Conservation (phyloP, 176 grass and related monocot genomes). For the Neostapfia colusana region DNA sequence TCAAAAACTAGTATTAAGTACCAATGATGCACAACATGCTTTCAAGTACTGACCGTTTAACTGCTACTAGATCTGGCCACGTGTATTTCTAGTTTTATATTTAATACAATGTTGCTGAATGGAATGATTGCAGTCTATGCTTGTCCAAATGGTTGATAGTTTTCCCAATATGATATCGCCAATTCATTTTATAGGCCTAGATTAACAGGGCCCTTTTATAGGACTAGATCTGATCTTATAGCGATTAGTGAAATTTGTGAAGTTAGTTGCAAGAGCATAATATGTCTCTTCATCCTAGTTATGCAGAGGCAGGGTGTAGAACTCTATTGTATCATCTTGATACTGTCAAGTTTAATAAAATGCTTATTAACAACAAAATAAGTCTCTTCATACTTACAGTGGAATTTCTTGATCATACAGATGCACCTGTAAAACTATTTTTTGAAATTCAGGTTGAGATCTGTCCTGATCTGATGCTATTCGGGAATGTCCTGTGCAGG, state of each 20-base stretch:
- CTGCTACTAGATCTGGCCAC: conserved; percentile 29
- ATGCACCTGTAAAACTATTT: background rate
- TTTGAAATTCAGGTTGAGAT: background rate
- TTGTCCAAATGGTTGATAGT: background rate
- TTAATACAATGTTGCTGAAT: background rate
- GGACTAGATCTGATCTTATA: conserved; percentile 13
- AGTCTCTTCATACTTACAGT: background rate
- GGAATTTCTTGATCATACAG: background rate
- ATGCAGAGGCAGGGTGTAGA: too few relatives aligned
- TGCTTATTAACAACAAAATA: too few relatives aligned
- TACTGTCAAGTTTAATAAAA: too few relatives aligned
- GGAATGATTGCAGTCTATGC: background rate
- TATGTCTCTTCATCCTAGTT: too few relatives aligned
- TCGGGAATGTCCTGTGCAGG: conserved; percentile 36
- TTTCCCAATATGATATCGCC: background rate
- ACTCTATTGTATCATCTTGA: too few relatives aligned
- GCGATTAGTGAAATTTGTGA: background rate
- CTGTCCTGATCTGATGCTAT: conserved; percentile 13
- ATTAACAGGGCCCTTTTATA: conserved; percentile 9
- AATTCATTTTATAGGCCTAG: conserved; percentile 4
- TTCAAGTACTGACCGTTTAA: background rate
- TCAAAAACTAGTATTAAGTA: conserved; percentile 26
- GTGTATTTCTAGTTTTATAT: conserved; percentile 3
- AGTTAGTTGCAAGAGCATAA: background rate
- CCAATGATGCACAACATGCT: background rate